Percentiles rank a stretch among this genome's conserved stretches.
Conservation (phyloP, 805 yeast genomes). For the Myxozyma neotropica region DNA sequence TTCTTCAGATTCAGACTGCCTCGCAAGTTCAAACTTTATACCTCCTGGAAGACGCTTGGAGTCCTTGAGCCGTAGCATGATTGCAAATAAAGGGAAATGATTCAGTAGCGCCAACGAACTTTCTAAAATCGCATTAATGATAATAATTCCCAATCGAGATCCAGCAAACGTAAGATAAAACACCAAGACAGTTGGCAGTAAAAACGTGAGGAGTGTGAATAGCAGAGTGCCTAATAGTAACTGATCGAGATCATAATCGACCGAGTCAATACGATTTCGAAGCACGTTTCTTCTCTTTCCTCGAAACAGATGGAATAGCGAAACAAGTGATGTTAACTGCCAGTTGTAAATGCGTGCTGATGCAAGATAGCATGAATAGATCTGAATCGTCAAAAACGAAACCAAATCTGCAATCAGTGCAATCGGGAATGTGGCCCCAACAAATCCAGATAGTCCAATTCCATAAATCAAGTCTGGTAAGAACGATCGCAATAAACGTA, state of each 20-base stretch:
- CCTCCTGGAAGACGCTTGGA: conserved; percentile 70
- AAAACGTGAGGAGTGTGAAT: conserved; percentile 74
- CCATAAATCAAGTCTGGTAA: conserved; percentile 42
- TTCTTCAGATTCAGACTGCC: not conserved
- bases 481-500: conserved; percentile 39
- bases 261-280: conserved; percentile 81
- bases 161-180: conserved; percentile 76
- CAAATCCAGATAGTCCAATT: conserved; percentile 48
- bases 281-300: conserved; percentile 87
- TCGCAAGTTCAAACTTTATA: conserved; percentile 40
- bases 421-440: conserved; percentile 72
- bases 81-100: conserved; percentile 83
- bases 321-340: conserved; percentile 66
- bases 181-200: conserved; percentile 84
- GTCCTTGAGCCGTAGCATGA: conserved; percentile 77
- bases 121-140: conserved; percentile 57
- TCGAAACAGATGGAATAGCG: conserved; percentile 80
- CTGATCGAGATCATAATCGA: conserved; percentile 84
- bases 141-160: conserved; percentile 56
- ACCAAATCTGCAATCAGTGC: conserved; percentile 68
- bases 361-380: conserved; percentile 74
- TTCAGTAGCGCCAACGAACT: conserved; percentile 65
- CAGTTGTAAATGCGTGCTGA: conserved; percentile 77
- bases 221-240: conserved; percentile 83
- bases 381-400: conserved; percentile 66